These are phyloP conservation scores for Diaporthe ilicicola DNA, from an alignment of 2,329 filamentous ascomycete species.

Conservation along the genomic window DNA sequence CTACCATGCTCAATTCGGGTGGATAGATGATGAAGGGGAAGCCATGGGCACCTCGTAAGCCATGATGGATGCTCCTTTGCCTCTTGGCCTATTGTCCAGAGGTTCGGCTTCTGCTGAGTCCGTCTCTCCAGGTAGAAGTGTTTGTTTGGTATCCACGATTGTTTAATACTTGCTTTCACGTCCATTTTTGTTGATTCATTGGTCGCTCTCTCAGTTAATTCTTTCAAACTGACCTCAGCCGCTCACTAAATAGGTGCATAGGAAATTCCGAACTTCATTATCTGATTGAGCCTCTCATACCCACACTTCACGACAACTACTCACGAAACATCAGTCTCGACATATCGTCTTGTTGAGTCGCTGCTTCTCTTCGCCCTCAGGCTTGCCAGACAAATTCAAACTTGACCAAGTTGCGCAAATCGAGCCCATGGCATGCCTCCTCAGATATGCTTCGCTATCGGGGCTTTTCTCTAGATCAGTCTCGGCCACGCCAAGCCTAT, in stretches of 20 bases:
- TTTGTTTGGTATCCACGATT: too few species aligned
- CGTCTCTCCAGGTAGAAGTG: background rate
- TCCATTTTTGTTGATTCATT: background rate
- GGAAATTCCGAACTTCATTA: background rate
- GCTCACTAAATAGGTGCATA: background rate
- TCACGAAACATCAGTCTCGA: background rate
- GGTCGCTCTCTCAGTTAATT: background rate
- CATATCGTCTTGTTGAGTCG: too few species aligned
- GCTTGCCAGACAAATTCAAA: background rate
- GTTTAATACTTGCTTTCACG: too few species aligned
- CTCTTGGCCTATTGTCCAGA: background rate
- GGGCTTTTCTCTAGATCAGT: slow-evolving; percentile 18
- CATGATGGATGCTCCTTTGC: background rate
- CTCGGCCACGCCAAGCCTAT: slow-evolving; percentile 5
- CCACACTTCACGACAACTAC: too few species aligned
- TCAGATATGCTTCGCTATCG: background rate
- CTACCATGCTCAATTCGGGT: background rate
- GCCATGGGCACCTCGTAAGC: background rate
- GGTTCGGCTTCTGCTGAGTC: background rate
- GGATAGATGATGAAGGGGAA: background rate
- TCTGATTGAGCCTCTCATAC: background rate
- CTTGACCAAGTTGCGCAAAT: background rate
- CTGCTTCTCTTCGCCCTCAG: background rate
- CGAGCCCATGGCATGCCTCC: background rate
- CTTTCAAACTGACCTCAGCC: slow-evolving; percentile 1